A percentile compares a stretch with the other conserved stretches of the same genome.
Evolutionary conservation across 106 monocot genomes (phyloP).

Genomic region (Dendrobium officinale): DNA sequence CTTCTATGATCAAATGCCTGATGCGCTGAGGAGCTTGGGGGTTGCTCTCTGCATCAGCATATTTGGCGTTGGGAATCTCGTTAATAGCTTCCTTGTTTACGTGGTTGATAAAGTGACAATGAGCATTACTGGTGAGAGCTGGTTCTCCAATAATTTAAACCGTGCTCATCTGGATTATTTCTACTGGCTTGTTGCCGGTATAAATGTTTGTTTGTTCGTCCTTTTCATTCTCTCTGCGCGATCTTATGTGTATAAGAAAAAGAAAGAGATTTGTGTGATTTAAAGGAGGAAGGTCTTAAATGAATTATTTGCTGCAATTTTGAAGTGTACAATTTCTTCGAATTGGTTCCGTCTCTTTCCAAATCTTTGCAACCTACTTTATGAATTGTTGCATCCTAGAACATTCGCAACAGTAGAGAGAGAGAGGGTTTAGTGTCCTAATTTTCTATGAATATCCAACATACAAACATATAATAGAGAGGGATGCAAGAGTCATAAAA

Average conservation of each 20-base stretch:
- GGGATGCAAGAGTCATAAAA: too few species aligned
- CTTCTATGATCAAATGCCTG: not conserved
- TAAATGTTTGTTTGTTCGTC: not conserved
- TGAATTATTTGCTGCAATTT: too few species aligned
- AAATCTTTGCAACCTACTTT: too few species aligned
- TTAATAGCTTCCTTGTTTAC: not conserved
- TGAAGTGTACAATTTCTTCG: too few species aligned
- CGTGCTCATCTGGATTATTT: constrained; percentile 9
- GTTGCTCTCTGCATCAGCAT: not conserved
- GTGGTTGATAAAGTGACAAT: not conserved
- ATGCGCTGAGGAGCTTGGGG: not conserved
- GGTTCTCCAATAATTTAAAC: constrained; percentile 11
- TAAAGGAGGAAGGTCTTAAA: too few species aligned
- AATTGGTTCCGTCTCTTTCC: too few species aligned
- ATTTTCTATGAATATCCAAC: too few species aligned
- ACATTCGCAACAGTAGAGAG: too few species aligned
- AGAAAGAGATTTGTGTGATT: not conserved
- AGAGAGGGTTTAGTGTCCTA: too few species aligned
- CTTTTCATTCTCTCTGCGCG: not conserved
- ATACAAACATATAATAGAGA: too few species aligned
- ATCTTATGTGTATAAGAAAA: constrained; percentile 4
- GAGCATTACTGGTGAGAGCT: not conserved
- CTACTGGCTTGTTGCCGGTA: constrained; percentile 1
- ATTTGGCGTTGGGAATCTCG: not conserved
- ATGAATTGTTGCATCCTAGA: too few species aligned